These are phyloP conservation scores for Thelephora aurantiotincta DNA, from an alignment of 768 basidiomycete species.

Conservation along the genomic window DNA sequence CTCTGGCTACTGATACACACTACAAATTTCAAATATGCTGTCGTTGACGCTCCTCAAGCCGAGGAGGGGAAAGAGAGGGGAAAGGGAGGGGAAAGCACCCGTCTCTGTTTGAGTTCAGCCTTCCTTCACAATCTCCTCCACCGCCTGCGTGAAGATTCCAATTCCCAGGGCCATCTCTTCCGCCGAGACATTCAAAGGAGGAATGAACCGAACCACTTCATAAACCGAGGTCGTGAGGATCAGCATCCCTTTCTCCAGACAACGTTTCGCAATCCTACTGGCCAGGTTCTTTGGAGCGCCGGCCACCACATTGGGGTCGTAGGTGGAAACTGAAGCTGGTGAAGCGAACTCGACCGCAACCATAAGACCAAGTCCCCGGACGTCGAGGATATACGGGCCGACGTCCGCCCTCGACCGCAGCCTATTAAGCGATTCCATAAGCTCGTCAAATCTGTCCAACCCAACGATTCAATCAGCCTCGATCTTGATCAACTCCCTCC, in stretches of 20 bases:
- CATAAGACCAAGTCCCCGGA: constrained; percentile 87
- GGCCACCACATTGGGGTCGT: constrained; percentile 28
- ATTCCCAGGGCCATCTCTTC: constrained; percentile 62
- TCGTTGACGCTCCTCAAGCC: no score
- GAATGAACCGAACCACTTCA: constrained; percentile 87
- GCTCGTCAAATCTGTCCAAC: constrained; percentile 45
- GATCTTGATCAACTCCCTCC: not conserved
- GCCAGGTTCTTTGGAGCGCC: constrained; percentile 42
- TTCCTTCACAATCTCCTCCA: constrained; percentile 50
- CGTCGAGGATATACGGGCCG: constrained; percentile 55
- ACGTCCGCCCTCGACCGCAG: constrained; percentile 42
- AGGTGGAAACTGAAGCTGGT: constrained; percentile 33
- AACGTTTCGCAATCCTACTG: constrained; percentile 56
- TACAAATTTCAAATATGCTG: no score
- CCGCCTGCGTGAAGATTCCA: constrained; percentile 51
- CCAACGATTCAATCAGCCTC: not conserved
- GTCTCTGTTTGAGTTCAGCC: constrained; percentile 7
- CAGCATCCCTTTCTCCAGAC: constrained; percentile 76
- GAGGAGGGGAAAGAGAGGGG: constrained; percentile 2
- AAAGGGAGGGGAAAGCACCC: constrained; percentile 2
- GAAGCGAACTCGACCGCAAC: constrained; percentile 68
- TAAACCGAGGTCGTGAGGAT: constrained; percentile 84
- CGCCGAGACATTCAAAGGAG: constrained; percentile 68
- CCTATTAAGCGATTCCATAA: constrained; percentile 44
- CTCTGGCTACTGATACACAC: no score